Conservation (phyloP, 116 monocot genomes). For the Trichopus zeylanicus region DNA sequence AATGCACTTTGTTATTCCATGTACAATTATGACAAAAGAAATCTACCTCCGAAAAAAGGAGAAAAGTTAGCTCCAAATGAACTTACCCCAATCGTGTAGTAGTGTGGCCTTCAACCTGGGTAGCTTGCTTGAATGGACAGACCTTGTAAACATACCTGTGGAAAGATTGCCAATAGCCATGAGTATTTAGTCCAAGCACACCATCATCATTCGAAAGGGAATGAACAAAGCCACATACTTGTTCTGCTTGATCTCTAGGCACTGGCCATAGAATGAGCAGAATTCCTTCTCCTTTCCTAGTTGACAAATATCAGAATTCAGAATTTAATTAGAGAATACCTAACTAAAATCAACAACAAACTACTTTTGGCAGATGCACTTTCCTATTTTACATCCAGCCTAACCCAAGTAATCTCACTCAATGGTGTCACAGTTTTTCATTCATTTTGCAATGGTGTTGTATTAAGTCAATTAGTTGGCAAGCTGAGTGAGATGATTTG, state of each 20-base stretch:
- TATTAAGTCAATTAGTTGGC: too few species aligned
- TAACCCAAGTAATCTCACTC: too few species aligned
- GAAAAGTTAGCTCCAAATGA: background rate
- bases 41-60: background rate
- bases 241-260: slow-evolving; percentile 83
- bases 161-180: slow-evolving; percentile 6
- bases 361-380: too few species aligned
- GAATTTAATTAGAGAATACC: background rate
- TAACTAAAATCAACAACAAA: too few species aligned
- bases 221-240: slow-evolving; percentile 43
- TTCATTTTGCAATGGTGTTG: too few species aligned
- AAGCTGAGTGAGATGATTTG: background rate
- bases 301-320: slow-evolving; percentile 11
- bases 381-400: too few species aligned
- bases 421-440: too few species aligned
- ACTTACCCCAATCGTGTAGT: slow-evolving; percentile 80
- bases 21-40: too few species aligned
- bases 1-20: too few species aligned
- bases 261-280: slow-evolving; percentile 77
- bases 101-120: slow-evolving; percentile 84
- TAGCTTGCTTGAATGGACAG: slow-evolving; percentile 91
- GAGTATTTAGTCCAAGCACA: background rate
- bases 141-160: slow-evolving; percentile 89
- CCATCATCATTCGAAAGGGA: background rate
- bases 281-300: slow-evolving; percentile 87